These are phyloP conservation scores for Thymus mandschuricus DNA, from an alignment of 257 asterid genomes.

Conservation along the genomic window DNA sequence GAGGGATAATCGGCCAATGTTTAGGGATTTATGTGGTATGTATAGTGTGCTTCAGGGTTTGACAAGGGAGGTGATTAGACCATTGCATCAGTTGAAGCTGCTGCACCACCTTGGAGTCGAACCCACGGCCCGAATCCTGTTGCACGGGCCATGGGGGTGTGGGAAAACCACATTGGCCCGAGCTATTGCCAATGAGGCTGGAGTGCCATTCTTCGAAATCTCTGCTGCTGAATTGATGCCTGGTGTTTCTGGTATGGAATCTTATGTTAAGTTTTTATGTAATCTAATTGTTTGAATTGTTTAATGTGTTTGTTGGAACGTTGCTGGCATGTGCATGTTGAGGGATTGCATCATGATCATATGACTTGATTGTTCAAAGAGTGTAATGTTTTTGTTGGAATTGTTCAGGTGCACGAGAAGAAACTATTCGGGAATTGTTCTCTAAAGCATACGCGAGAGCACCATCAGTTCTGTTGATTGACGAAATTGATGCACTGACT, in stretches of 20 bases:
- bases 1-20: no score
- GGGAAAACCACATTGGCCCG: constrained; percentile 92
- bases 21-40: constrained; percentile 20
- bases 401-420: constrained; percentile 77
- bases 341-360: constrained; percentile 5
- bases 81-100: constrained; percentile 61
- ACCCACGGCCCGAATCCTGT: constrained; percentile 72
- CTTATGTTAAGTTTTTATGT: not conserved
- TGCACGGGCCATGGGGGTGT: constrained; percentile 95
- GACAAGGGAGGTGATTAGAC: constrained; percentile 67
- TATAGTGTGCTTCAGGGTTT: constrained; percentile 57
- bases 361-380: no score
- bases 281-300: no score
- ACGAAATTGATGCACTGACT: constrained; percentile 46
- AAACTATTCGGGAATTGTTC: constrained; percentile 73
- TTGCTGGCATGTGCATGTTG: no score
- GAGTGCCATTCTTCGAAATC: constrained; percentile 73
- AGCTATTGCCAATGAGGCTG: constrained; percentile 92
- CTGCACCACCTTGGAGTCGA: constrained; percentile 61
- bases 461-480: constrained; percentile 89
- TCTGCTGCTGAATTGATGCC: constrained; percentile 91
- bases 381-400: not conserved
- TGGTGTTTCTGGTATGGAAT: constrained; percentile 72
- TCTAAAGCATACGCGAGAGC: constrained; percentile 71
- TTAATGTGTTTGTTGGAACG: no score